Base-by-base conservation (phyloP, 1,139 yeast species). In the Dujonia santamariae region DNA sequence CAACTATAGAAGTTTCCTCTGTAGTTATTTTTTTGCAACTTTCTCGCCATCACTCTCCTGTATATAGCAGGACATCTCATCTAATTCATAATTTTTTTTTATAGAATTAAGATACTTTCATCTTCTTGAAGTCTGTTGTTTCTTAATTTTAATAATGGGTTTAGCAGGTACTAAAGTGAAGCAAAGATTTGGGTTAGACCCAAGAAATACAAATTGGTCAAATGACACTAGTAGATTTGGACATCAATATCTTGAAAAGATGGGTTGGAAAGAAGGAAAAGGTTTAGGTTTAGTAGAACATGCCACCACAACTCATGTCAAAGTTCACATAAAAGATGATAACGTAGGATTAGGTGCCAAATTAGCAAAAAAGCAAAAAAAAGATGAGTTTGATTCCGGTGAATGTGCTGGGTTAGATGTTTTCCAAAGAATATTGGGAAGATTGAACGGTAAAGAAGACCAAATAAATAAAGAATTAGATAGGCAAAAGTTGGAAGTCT, bases 161-260 rank as follows among this genome's bases (percentile, higher is more conserved):
- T 75, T 92, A 45, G 95, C 97, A 27, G 97, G 88, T 6, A 73
- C 81, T 3, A 84, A 80, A 54, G 78, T 75, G 17, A 87, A 85
- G 51, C 95, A 86, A 50, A 75, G 94, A 51, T 85, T 90, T 57
- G 97, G 97, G 12, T 62, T 72, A 31, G 99, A 92, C 61, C 99
- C 98, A 13, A 70, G 97, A 50, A 92, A 92, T 52, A 88, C 96
- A 3, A 76, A 79, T 45, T 92, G 99, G 99, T 85, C 97, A 22
- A 87, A 88, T 54, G 80, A 92, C 49, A 83, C 85, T 0, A 67
- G 70, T 7, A 64, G 96, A 39, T 92, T 92, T 53, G 98, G 98
- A 1, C 96, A 85, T 55, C 78, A 83, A 50, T 88, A 88, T 56
- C 58, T 92, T 38, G 78, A 80, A 42, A 80, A 78, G 47, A 67